Conservation (phyloP, 805 yeast genomes). For the Monosporozyma solicola region DNA sequence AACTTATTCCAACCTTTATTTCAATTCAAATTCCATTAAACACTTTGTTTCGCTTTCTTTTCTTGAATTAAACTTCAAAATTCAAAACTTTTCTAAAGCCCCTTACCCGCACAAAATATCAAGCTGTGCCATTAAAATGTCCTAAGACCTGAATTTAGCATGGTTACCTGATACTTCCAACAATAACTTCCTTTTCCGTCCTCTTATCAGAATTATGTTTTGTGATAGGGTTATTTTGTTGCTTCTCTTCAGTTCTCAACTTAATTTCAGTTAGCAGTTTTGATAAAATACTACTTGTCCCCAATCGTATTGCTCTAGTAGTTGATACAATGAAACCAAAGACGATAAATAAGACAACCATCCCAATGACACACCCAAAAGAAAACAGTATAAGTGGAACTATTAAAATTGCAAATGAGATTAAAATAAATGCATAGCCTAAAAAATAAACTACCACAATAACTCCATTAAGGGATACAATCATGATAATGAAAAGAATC, state of each 20-base stretch:
- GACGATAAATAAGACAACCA: conserved; percentile 22
- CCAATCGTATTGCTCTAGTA: neutral
- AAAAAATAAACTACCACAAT: conserved; percentile 18
- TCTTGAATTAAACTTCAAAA: neutral
- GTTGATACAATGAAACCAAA: conserved; percentile 22
- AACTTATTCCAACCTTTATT: neutral
- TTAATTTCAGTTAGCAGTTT: neutral
- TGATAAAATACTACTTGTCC: neutral
- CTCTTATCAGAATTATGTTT: neutral
- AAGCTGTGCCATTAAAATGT: neutral
- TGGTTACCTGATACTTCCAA: neutral
- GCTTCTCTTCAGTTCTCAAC: neutral
- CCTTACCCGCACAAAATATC: neutral
- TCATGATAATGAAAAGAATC: conserved; percentile 9
- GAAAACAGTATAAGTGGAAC: conserved; percentile 23
- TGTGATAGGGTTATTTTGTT: neutral
- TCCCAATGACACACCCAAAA: conserved; percentile 22
- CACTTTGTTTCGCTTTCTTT: neutral
- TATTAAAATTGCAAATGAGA: conserved; percentile 19
- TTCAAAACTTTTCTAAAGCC: neutral
- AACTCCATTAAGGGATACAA: conserved; percentile 17
- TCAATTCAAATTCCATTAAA: neutral
- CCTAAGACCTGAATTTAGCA: neutral
- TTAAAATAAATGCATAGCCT: conserved; percentile 15
- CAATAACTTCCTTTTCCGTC: neutral